phyloP scores from a whole-genome alignment of 1,284 basidiomycete species.

The Microbotryomycetes sp. region DNA sequence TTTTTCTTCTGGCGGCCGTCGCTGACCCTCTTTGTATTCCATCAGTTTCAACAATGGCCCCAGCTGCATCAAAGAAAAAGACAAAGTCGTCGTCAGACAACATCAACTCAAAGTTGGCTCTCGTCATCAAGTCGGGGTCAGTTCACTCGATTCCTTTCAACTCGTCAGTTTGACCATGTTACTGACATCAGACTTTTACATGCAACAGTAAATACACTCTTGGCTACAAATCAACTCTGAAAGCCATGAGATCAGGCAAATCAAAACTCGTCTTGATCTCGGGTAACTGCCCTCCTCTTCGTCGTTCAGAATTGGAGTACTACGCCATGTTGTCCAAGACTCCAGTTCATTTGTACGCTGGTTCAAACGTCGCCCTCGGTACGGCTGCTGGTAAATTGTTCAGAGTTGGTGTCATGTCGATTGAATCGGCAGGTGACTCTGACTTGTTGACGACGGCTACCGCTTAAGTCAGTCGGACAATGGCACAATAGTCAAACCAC shows the following conservation, averaged over 20 bases:
- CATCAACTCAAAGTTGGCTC: slow-evolving; percentile 89
- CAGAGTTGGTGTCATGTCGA: slow-evolving; percentile 98
- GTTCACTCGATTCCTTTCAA: background rate
- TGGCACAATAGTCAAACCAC: too few relatives aligned
- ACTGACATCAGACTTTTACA: background rate
- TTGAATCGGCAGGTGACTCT: slow-evolving; percentile 94
- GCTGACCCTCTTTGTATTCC: background rate
- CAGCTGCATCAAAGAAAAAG: slow-evolving; percentile 30
- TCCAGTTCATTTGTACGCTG: slow-evolving; percentile 38
- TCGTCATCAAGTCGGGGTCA: slow-evolving; percentile 85
- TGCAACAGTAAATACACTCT: slow-evolving; percentile 67
- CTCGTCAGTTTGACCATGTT: background rate
- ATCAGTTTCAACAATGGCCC: slow-evolving; percentile 20
- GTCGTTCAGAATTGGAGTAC: slow-evolving; percentile 99
- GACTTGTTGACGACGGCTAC: slow-evolving; percentile 56
- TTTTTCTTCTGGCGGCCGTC: background rate
- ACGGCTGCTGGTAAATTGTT: slow-evolving; percentile 99
- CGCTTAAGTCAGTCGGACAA: too few relatives aligned
- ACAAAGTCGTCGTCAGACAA: slow-evolving; percentile 57
- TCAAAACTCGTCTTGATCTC: slow-evolving; percentile 98
- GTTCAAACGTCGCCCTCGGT: slow-evolving; percentile 91
- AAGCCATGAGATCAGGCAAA: slow-evolving; percentile 97
- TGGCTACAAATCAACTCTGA: slow-evolving; percentile 95
- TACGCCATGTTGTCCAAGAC: slow-evolving; percentile 83
- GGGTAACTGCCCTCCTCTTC: slow-evolving; percentile 96